Evolutionary conservation across 345 rosid genomes (phyloP).

Genomic region (Eucalyptus regnans): DNA sequence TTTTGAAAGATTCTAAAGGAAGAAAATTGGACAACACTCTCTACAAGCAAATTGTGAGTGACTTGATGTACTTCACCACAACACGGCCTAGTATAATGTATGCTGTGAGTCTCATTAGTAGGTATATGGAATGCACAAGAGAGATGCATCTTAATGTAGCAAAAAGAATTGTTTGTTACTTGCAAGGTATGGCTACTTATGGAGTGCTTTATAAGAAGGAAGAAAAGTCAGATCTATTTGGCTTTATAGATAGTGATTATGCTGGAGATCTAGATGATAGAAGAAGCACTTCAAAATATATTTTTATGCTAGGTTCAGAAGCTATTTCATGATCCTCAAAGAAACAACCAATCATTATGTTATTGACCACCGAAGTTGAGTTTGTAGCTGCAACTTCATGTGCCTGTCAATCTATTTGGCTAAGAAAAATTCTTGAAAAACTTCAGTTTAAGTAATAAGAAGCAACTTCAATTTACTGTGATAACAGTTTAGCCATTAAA

Average conservation of each 20-base stretch:
- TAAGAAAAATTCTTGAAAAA: not conserved
- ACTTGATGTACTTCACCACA: not conserved
- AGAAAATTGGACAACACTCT: not conserved
- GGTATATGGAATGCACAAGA: not conserved
- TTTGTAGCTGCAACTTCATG: not conserved
- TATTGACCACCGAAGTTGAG: not conserved
- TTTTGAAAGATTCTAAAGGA: not conserved
- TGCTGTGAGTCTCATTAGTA: not conserved
- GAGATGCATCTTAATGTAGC: not conserved
- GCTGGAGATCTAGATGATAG: too few relatives aligned
- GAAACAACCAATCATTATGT: not conserved
- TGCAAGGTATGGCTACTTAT: not conserved
- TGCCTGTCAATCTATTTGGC: conserved; percentile 1
- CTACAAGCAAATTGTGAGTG: not conserved
- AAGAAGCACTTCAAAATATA: too few relatives aligned
- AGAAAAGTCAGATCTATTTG: too few relatives aligned
- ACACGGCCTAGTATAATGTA: not conserved
- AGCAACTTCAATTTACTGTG: not conserved
- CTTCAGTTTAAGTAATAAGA: not conserved
- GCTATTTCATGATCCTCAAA: not conserved
- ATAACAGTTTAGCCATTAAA: not conserved
- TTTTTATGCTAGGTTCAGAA: not conserved
- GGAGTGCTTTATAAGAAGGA: not conserved
- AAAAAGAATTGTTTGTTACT: not conserved
- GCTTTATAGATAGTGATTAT: too few relatives aligned